Percentiles rank a stretch among this genome's conserved stretches.
Conservation (phyloP, 2,329 filamentous ascomycete species). For the Botrytis medusae region DNA sequence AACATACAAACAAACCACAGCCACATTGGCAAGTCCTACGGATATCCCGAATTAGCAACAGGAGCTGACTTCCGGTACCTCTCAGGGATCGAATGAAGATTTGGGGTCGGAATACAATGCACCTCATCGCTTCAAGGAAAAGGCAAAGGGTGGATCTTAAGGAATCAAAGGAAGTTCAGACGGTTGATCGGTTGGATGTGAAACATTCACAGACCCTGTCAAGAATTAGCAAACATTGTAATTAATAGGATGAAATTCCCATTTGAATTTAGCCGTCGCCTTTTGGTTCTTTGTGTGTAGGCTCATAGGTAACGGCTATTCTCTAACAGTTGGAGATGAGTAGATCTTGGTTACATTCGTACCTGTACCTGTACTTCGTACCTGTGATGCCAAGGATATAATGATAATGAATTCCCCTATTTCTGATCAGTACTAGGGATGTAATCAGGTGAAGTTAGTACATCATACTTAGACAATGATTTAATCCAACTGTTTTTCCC, state of each 20-base stretch:
- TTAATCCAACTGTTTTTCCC: not conserved
- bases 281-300: not conserved
- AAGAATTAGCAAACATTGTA: not conserved
- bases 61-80: not conserved
- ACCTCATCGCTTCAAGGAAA: not conserved
- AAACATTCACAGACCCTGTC: not conserved
- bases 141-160: not conserved
- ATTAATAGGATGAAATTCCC: not conserved
- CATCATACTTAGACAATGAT: not conserved
- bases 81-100: not conserved
- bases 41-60: slow-evolving; percentile 1
- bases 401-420: slow-evolving; percentile 7
- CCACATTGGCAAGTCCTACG: not conserved
- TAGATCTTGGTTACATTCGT: slow-evolving; percentile 8
- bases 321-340: not conserved
- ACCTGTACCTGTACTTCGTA: not conserved
- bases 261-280: not conserved
- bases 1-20: not conserved
- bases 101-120: not conserved
- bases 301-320: not conserved
- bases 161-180: slow-evolving; percentile 5
- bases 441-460: not conserved
- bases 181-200: not conserved
- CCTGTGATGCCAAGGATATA: not conserved
- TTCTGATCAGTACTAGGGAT: not conserved